phyloP scores from a whole-genome alignment of 2,329 filamentous ascomycete genomes.

The Penicillium occitanis region DNA sequence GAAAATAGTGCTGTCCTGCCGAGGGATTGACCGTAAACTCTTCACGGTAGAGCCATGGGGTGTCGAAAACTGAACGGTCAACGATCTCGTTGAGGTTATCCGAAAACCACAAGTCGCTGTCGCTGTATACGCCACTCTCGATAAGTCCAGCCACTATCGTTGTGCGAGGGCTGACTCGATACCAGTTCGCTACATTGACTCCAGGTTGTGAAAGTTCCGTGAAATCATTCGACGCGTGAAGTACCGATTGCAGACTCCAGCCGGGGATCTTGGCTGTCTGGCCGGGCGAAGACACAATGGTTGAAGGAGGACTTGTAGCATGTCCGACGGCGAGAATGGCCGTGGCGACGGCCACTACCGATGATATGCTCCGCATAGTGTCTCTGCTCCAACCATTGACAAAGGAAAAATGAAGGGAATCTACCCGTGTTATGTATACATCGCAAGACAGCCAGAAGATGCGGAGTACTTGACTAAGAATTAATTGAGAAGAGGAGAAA shows the following conservation, averaged over 20 bases:
- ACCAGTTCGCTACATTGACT: constrained; percentile 53
- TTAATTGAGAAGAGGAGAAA: constrained; percentile 4
- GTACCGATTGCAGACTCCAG: constrained; percentile 54
- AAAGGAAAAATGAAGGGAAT: neutral
- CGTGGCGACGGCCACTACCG: neutral
- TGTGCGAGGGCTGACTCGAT: constrained; percentile 51
- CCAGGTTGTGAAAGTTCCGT: constrained; percentile 45
- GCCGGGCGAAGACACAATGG: constrained; percentile 29
- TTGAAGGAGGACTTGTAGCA: neutral
- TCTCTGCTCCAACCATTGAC: neutral
- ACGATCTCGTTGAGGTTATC: constrained; percentile 48
- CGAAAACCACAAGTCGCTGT: constrained; percentile 58
- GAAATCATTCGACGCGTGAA: constrained; percentile 38
- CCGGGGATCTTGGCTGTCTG: constrained; percentile 31
- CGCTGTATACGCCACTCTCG: constrained; percentile 53
- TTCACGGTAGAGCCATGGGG: constrained; percentile 60
- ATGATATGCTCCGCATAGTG: neutral
- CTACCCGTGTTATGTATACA: neutral
- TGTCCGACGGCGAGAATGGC: constrained; percentile 3
- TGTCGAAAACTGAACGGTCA: constrained; percentile 50
- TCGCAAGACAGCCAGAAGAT: neutral
- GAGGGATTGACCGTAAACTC: constrained; percentile 48
- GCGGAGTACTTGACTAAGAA: neutral
- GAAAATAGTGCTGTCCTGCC: constrained; percentile 48
- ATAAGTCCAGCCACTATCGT: constrained; percentile 61